Percentiles rank a stretch among this genome's conserved stretches.
These are phyloP conservation scores for Anisodus acutangulus DNA, from an alignment of 257 asterid species.

Conservation along the genomic window DNA sequence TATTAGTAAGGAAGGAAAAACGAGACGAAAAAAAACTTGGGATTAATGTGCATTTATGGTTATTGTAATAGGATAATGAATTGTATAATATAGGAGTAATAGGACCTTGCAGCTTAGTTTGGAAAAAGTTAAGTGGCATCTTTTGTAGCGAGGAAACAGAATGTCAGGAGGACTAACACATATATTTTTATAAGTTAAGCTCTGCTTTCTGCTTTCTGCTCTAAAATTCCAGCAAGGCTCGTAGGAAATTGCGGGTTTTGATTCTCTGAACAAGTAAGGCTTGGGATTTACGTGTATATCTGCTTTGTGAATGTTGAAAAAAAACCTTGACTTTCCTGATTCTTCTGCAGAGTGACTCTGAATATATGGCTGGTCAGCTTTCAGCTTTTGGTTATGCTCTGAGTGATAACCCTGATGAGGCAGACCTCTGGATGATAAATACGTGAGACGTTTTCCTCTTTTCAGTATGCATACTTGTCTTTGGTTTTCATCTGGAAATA, in stretches of 20 bases:
- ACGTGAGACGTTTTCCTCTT: conserved; percentile 61
- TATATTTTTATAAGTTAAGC: background rate
- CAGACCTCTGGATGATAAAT: conserved; percentile 94
- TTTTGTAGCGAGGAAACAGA: background rate
- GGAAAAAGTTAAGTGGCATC: background rate
- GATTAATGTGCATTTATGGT: too few species aligned
- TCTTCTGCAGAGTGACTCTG: conserved; percentile 84
- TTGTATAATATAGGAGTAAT: background rate
- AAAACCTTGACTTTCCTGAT: background rate
- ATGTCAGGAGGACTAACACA: background rate
- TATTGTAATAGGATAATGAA: too few species aligned
- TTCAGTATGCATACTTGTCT: background rate
- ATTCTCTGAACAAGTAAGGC: background rate
- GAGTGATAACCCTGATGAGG: conserved; percentile 84
- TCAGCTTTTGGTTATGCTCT: conserved; percentile 93
- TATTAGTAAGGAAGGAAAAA: too few species aligned
- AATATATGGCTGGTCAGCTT: conserved; percentile 99
- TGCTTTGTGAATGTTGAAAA: background rate
- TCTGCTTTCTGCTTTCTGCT: background rate
- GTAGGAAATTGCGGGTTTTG: background rate
- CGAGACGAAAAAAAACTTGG: background rate
- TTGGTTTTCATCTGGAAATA: background rate
- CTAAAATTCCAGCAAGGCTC: background rate
- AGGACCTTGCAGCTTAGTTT: background rate
- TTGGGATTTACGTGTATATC: background rate